These are phyloP conservation scores for Mollisiaceae sp. DNA, from an alignment of 2,329 filamentous ascomycete genomes.

Conservation along the genomic window DNA sequence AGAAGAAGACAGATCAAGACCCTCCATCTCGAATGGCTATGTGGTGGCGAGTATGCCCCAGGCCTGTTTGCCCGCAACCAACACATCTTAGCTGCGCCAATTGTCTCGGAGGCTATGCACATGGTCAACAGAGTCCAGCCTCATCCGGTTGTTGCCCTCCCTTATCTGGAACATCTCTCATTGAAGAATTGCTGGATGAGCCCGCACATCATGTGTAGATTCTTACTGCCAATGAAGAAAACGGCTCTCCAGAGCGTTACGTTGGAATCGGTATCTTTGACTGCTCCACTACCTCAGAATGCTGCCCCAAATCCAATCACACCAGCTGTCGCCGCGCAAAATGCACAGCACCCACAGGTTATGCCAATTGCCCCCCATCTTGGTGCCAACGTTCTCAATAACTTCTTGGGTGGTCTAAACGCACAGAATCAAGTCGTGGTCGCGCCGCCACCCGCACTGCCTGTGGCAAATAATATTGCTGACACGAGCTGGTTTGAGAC, in stretches of 20 bases:
- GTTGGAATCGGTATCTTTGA: constrained; percentile 69
- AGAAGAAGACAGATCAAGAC: constrained; percentile 56
- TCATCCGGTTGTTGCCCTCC: constrained; percentile 54
- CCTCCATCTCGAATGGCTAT: constrained; percentile 69
- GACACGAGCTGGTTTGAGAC: constrained; percentile 42
- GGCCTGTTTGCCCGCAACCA: constrained; percentile 66
- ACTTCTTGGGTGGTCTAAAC: constrained; percentile 1
- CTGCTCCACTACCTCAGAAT: constrained; percentile 48
- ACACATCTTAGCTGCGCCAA: constrained; percentile 65
- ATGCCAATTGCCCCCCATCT: constrained; percentile 11
- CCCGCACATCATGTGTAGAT: constrained; percentile 59
- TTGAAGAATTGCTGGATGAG: constrained; percentile 73
- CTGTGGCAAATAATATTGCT: constrained; percentile 17
- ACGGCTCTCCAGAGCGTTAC: constrained; percentile 57
- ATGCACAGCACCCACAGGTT: constrained; percentile 14
- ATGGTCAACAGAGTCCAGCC: constrained; percentile 38
- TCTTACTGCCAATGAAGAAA: constrained; percentile 55
- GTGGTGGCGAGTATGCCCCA: constrained; percentile 69
- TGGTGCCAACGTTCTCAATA: background rate
- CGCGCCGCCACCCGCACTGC: constrained; percentile 3
- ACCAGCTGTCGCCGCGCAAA: constrained; percentile 18
- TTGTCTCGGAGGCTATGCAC: constrained; percentile 45
- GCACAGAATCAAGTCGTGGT: background rate
- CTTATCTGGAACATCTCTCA: constrained; percentile 61
- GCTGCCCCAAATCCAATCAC: constrained; percentile 28